A percentile compares a stretch with the other conserved stretches of the same genome.
Conservation (phyloP, 139 green algal genomes). For the Spirogloea muscicola region DNA sequence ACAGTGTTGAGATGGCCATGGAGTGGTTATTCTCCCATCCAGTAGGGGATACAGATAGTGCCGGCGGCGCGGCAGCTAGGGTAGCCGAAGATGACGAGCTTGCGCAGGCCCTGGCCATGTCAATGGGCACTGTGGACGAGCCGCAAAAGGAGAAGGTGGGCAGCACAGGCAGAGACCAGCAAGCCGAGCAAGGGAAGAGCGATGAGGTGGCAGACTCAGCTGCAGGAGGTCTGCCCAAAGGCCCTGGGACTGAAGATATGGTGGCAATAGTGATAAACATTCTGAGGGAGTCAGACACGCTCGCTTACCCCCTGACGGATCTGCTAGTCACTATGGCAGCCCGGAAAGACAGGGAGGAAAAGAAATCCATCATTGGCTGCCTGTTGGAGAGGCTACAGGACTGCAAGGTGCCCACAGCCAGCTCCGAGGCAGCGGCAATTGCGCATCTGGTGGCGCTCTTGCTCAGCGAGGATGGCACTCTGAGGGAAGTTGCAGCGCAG, state of each 20-base stretch:
- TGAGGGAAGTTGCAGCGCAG: conserved; percentile 50
- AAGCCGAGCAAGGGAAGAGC: not conserved
- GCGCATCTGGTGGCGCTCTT: conserved; percentile 73
- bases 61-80: not conserved
- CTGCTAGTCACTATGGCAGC: conserved; percentile 50
- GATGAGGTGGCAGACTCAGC: not conserved
- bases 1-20: conserved; percentile 84
- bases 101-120: conserved; percentile 52
- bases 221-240: conserved; percentile 14
- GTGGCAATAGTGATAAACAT: conserved; percentile 31
- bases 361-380: conserved; percentile 51
- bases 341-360: conserved; percentile 56
- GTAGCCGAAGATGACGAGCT: conserved; percentile 53
- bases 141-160: conserved; percentile 1
- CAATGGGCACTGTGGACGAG: conserved; percentile 44
- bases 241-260: conserved; percentile 19
- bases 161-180: not conserved
- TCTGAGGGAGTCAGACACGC: conserved; percentile 32
- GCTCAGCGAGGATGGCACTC: conserved; percentile 54
- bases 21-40: conserved; percentile 89
- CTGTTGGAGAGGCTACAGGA: conserved; percentile 58
- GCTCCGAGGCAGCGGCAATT: conserved; percentile 4
- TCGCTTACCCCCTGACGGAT: conserved; percentile 31
- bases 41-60: conserved; percentile 46
- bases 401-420: conserved; percentile 9